These are phyloP conservation scores for Bipolaris zeicola DNA, from an alignment of 2,329 filamentous ascomycete species.

Conservation along the genomic window DNA sequence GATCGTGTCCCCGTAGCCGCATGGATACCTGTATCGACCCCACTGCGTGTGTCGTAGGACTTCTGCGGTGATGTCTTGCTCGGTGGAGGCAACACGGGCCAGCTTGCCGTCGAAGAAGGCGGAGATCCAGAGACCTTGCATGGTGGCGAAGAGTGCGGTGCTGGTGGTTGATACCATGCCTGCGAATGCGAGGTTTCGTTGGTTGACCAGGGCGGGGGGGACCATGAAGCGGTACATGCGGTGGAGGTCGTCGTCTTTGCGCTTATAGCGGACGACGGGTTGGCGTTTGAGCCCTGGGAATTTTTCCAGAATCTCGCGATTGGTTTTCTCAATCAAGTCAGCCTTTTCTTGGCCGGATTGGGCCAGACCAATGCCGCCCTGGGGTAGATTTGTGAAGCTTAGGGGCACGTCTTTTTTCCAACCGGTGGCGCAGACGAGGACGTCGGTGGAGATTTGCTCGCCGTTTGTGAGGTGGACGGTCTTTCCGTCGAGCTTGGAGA, in stretches of 20 bases:
- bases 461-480: not conserved
- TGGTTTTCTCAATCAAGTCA: not conserved
- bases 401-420: not conserved
- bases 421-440: not conserved
- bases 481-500: not conserved
- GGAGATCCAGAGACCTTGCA: not conserved
- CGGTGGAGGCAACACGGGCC: not conserved
- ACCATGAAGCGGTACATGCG: conserved; percentile 1
- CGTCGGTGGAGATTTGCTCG: not conserved
- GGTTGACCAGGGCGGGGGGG: not conserved
- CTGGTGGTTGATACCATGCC: not conserved
- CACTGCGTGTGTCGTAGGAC: not conserved
- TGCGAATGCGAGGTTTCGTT: not conserved
- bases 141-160: not conserved
- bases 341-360: not conserved
- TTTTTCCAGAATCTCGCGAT: not conserved
- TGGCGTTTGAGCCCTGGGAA: not conserved
- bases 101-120: not conserved
- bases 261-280: not conserved
- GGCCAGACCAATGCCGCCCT: not conserved
- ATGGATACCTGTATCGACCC: not conserved
- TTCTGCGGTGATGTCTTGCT: not conserved
- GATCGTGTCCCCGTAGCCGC: not conserved
- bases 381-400: not conserved
- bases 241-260: not conserved